These are phyloP conservation scores for Favolaschia claudopus DNA, from an alignment of 768 basidiomycete genomes.

Conservation along the genomic window DNA sequence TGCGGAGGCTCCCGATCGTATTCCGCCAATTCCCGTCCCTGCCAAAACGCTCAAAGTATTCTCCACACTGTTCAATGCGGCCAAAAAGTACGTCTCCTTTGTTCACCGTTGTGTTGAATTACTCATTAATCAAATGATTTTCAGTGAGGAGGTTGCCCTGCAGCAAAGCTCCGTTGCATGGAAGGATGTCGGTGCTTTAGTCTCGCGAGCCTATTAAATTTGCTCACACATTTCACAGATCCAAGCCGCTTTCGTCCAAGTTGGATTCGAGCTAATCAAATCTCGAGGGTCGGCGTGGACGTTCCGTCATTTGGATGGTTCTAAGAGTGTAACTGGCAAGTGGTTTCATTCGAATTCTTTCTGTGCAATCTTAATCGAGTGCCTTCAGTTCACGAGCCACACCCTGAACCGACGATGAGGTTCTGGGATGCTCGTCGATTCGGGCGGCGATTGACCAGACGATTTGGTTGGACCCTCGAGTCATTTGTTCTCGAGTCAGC, in stretches of 20 bases:
- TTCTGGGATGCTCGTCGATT: constrained; percentile 13
- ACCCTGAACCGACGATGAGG: constrained; percentile 9
- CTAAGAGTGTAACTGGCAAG: background rate
- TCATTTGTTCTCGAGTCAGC: constrained; percentile 1
- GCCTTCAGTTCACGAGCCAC: constrained; percentile 8
- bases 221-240: background rate
- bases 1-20: background rate
- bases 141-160: background rate
- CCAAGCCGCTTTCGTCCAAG: background rate
- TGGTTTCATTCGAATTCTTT: background rate
- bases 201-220: background rate
- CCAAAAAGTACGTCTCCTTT: background rate
- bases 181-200: background rate
- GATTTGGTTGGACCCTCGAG: constrained; percentile 10
- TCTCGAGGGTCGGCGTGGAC: constrained; percentile 14
- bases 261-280: constrained; percentile 2
- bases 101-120: background rate
- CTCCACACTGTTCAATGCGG: background rate
- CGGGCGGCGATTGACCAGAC: background rate
- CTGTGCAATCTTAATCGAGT: too few relatives aligned
- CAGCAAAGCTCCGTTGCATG: constrained; percentile 9
- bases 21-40: background rate
- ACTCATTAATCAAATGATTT: background rate
- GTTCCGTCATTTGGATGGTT: constrained; percentile 4
- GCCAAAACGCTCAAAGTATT: background rate